Base-by-base conservation (phyloP, 805 yeast genomes). In the Middelhovenomyces tepae region DNA sequence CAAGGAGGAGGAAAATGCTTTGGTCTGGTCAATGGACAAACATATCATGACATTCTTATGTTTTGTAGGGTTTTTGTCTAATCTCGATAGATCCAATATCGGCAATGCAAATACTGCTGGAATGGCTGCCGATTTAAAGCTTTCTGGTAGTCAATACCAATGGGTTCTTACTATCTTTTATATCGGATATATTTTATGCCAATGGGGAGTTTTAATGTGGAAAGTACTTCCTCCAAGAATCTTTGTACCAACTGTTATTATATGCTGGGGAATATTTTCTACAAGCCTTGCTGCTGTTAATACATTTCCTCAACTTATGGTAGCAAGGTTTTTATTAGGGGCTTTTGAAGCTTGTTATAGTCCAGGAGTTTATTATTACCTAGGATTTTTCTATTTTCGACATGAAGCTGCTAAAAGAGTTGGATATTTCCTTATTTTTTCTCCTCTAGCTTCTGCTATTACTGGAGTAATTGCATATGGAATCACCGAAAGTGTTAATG, bases 91-190 rank as follows among this genome's bases (percentile, higher is more conserved):
- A 30, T 63, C 65, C 42, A 66, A 65, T 39, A 62, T 67, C 38
- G 72, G 72, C 4, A 57, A 64, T 39, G 72, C 71, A 2, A 53
- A 68, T 38, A 51, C 63, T 21, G 71, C 67, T 26, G 70, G 69
- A 7, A 45, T 67, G 31, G 62, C 58, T 44, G 54, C 57, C 11
- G 71, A 64, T 37, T 46, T 67, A 37, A 50, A 55, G 3, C 51
- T 67, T 31, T 32, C 42, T 6, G 65, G 68, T 8, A 43, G 45
- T 32, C 60, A 65, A 43, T 65, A 64, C 17, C 29, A 26, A 26
- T 13, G 15, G 5, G 17, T 26, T 26, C 19, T 26, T 11, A 26
- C 15, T 26, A 16, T 26, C n/a, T 26, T 26, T 16, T 26, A 26
- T 16, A 26, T 26, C 17, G 29, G 29, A n/a, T 26, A 26, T 16